Conservation (phyloP, 148 eudicot genomes). For the Persicaria maculosa region DNA sequence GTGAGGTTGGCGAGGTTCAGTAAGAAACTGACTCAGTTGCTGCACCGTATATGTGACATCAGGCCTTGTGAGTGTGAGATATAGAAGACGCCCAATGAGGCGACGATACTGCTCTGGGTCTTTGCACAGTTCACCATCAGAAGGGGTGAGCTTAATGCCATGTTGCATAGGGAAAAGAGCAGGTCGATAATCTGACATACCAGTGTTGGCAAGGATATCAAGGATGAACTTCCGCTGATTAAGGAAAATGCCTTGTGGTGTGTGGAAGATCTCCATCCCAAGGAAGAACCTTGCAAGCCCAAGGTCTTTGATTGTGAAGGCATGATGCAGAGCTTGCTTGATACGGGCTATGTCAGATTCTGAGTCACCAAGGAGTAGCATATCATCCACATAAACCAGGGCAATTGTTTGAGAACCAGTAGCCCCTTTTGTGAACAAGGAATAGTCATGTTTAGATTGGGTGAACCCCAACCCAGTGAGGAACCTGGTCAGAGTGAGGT, state of each 20-base stretch:
- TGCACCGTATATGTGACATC: neutral
- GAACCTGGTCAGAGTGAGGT: no score
- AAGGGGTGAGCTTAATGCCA: no score
- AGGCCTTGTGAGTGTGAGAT: slow-evolving; percentile 6
- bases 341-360: neutral
- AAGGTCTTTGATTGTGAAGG: slow-evolving; percentile 9
- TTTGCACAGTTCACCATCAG: no score
- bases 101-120: neutral
- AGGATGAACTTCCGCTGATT: slow-evolving; percentile 6
- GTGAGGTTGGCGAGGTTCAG: slow-evolving; percentile 6
- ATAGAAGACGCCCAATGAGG: slow-evolving; percentile 6
- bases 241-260: neutral
- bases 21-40: neutral
- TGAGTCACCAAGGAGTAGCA: neutral
- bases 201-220: neutral
- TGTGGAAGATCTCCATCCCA: neutral
- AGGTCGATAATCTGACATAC: neutral
- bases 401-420: no score
- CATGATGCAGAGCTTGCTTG: neutral
- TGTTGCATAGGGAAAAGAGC: neutral
- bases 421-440: neutral
- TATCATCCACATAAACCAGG: slow-evolving; percentile 1
- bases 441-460: neutral
- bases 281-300: slow-evolving; percentile 2
- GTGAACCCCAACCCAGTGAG: neutral